Evolutionary conservation across 106 monocot species (phyloP).

Genomic region (Agapanthus africanus): DNA sequence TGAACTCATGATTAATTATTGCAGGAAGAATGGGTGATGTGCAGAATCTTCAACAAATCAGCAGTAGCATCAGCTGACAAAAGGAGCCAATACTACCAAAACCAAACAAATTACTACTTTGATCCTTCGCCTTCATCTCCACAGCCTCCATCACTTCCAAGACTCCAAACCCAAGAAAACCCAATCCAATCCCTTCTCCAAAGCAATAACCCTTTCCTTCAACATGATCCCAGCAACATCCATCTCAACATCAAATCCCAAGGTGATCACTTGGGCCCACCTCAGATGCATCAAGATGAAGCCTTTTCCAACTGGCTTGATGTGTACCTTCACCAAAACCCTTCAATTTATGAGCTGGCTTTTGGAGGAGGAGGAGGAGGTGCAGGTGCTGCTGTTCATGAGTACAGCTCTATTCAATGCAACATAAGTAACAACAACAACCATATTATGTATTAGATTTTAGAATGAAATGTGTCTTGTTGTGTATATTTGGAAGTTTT

Average conservation of each 20-base stretch:
- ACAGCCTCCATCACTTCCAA: slow-evolving; percentile 11
- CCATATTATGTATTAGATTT: neutral
- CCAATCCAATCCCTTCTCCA: slow-evolving; percentile 32
- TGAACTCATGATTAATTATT: slow-evolving; percentile 7
- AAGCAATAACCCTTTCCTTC: slow-evolving; percentile 10
- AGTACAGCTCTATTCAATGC: no score
- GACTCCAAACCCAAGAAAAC: slow-evolving; percentile 36
- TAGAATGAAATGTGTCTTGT: neutral
- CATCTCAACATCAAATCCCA: slow-evolving; percentile 6
- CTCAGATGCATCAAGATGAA: slow-evolving; percentile 6
- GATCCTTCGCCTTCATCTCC: slow-evolving; percentile 23
- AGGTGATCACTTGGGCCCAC: neutral
- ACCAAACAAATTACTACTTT: slow-evolving; percentile 1
- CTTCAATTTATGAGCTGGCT: slow-evolving; percentile 9
- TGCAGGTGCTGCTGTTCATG: neutral
- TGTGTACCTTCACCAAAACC: neutral
- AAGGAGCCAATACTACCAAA: slow-evolving; percentile 31
- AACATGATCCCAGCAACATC: slow-evolving; percentile 7
- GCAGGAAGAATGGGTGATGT: slow-evolving; percentile 99
- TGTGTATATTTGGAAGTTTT: slow-evolving; percentile 19
- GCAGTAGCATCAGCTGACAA: slow-evolving; percentile 28
- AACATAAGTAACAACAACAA: neutral
- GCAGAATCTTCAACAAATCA: slow-evolving; percentile 88
- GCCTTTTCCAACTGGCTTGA: slow-evolving; percentile 15
- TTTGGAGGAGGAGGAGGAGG: neutral